Percentiles rank a stretch among this genome's conserved stretches.
These are phyloP conservation scores for Prosopis cineraria DNA, from an alignment of 306 rosid genomes.

Conservation along the genomic window DNA sequence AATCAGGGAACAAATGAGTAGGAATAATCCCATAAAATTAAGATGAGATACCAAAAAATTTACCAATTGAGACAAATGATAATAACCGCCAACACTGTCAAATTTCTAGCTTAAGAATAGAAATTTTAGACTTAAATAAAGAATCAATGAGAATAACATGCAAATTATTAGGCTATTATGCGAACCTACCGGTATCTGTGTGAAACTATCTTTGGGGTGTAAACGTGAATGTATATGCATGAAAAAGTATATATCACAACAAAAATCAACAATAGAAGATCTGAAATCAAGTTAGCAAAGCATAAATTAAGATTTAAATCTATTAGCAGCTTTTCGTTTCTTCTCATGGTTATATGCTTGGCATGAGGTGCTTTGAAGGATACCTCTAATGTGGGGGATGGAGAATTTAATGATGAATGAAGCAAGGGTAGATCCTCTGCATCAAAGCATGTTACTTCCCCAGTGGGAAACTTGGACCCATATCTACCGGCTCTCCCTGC, in stretches of 20 bases:
- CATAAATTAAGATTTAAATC: constrained; percentile 26
- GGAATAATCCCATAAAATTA: not conserved
- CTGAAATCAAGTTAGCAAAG: constrained; percentile 17
- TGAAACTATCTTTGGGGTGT: constrained; percentile 60
- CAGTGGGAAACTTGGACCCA: constrained; percentile 79
- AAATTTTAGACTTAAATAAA: not conserved
- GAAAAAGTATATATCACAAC: constrained; percentile 27
- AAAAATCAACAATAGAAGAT: constrained; percentile 35
- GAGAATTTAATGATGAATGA: constrained; percentile 71
- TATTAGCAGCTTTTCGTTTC: constrained; percentile 18
- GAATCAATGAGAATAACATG: not conserved
- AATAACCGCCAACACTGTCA: not conserved
- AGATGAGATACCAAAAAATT: not conserved
- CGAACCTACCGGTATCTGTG: constrained; percentile 66
- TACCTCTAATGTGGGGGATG: constrained; percentile 86
- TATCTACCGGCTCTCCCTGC: constrained; percentile 98
- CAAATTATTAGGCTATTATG: not conserved
- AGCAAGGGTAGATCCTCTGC: constrained; percentile 72
- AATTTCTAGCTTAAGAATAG: not conserved
- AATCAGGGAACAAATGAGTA: not conserved
- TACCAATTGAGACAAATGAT: not conserved
- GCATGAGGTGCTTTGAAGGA: constrained; percentile 9
- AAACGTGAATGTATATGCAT: constrained; percentile 73
- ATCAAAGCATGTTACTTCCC: constrained; percentile 86
- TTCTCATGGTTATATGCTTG: constrained; percentile 3